Percentiles rank a stretch among this genome's conserved stretches.
phyloP scores from a whole-genome alignment of 2,329 filamentous ascomycete genomes.

The Cladosporium sphaerospermum region DNA sequence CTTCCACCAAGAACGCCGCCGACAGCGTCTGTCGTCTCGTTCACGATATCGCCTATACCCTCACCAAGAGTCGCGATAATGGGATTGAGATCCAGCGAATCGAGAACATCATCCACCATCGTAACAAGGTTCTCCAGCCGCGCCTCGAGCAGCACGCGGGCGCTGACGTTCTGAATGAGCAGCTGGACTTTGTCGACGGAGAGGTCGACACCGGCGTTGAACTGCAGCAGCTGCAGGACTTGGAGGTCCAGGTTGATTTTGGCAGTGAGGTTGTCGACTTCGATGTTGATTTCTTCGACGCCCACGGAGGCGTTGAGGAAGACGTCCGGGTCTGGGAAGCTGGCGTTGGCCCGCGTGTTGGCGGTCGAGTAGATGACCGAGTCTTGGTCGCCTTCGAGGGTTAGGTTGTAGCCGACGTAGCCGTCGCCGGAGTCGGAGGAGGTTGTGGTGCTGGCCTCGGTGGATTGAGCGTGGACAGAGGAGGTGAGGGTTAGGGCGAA shows the following conservation, averaged over 20 bases:
- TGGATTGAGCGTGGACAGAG: slow-evolving; percentile 22
- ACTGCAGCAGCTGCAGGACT: slow-evolving; percentile 52
- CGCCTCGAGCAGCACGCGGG: slow-evolving; percentile 54
- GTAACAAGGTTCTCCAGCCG: slow-evolving; percentile 53
- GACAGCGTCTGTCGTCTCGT: slow-evolving; percentile 13
- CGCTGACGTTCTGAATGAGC: slow-evolving; percentile 52
- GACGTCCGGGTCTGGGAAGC: slow-evolving; percentile 47
- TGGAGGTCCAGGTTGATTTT: slow-evolving; percentile 46
- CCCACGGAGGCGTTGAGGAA: slow-evolving; percentile 54
- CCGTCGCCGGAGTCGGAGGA: slow-evolving; percentile 9
- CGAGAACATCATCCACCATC: slow-evolving; percentile 54
- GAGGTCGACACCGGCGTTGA: slow-evolving; percentile 56
- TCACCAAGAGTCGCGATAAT: slow-evolving; percentile 50
- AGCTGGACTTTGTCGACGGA: slow-evolving; percentile 52
- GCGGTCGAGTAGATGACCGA: slow-evolving; percentile 43
- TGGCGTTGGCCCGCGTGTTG: slow-evolving; percentile 32
- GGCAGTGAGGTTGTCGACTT: slow-evolving; percentile 51
- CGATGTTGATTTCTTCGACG: slow-evolving; percentile 53
- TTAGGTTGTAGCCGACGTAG: slow-evolving; percentile 27
- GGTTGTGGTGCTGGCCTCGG: slow-evolving; percentile 24
- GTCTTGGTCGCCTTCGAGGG: slow-evolving; percentile 28
- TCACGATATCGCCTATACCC: slow-evolving; percentile 16
- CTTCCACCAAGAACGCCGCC: slow-evolving; percentile 1
- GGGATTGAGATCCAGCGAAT: slow-evolving; percentile 56
- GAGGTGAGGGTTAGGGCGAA: slow-evolving; percentile 19